These are phyloP conservation scores for Magnolia sinica DNA, from an alignment of 164 flowering plant genomes.

Conservation along the genomic window DNA sequence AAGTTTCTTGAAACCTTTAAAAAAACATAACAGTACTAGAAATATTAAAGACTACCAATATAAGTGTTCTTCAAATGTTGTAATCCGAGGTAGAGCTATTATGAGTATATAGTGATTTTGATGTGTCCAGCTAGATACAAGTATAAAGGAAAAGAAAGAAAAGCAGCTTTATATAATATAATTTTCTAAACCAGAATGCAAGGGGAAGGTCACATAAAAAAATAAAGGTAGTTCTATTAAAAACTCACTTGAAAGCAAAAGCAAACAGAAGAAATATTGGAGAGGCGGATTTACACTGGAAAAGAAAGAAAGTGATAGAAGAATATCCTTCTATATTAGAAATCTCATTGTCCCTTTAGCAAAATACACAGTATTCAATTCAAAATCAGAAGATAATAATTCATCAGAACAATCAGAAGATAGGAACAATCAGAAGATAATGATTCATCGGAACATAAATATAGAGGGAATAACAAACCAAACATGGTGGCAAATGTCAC, in stretches of 20 bases:
- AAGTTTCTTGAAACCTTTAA: not conserved
- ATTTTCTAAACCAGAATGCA: not conserved
- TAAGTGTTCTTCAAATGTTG: not conserved
- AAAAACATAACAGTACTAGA: not conserved
- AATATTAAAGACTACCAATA: not conserved
- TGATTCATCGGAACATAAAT: not conserved
- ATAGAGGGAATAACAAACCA: slow-evolving; percentile 22
- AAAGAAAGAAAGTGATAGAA: too few species aligned
- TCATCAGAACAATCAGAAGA: too few species aligned
- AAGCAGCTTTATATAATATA: not conserved
- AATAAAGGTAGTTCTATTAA: not conserved
- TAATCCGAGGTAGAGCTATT: not conserved
- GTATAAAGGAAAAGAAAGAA: not conserved
- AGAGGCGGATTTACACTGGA: too few species aligned
- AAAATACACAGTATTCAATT: not conserved
- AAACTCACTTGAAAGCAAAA: slow-evolving; percentile 42
- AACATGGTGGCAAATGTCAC: slow-evolving; percentile 99
- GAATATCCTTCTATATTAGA: too few species aligned
- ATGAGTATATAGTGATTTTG: not conserved
- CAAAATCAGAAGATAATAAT: too few species aligned
- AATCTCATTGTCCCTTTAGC: not conserved
- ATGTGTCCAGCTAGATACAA: not conserved
- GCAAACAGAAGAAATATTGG: too few species aligned
- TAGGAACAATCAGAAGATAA: too few species aligned
- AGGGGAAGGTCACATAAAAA: not conserved